phyloP scores from a whole-genome alignment of 306 rosid species.

The Glycine soja region DNA sequence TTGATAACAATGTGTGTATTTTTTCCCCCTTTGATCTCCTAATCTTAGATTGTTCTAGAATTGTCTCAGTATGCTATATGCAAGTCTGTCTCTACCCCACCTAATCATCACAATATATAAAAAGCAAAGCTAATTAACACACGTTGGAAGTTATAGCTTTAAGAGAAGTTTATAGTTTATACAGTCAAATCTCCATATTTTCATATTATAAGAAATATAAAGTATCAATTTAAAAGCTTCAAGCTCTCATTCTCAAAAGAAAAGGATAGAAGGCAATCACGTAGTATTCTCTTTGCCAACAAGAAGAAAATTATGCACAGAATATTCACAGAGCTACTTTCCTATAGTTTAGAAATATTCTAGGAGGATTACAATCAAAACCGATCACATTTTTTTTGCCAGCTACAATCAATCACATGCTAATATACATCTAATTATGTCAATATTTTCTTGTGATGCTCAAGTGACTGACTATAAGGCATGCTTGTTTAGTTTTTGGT shows the following conservation, averaged over 20 bases:
- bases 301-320: neutral
- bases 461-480: neutral
- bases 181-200: neutral
- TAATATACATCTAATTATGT: neutral
- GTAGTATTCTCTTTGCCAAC: too few relatives aligned
- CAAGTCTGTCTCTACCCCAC: neutral
- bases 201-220: neutral
- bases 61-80: neutral
- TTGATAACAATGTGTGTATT: neutral
- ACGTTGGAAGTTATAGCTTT: neutral
- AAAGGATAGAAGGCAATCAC: too few relatives aligned
- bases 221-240: neutral
- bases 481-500: slow-evolving; percentile 1
- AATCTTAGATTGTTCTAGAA: neutral
- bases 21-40: neutral
- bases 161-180: neutral
- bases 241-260: neutral
- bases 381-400: neutral
- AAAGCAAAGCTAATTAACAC: neutral
- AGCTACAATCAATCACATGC: neutral
- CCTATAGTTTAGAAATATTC: neutral
- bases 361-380: neutral
- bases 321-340: slow-evolving; percentile 1
- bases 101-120: neutral
- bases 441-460: slow-evolving; percentile 4